Percentiles rank a stretch among this genome's conserved stretches.
These are phyloP conservation scores for Tuber magnatum DNA, from an alignment of 495 filamentous ascomycete genomes.

Conservation along the genomic window DNA sequence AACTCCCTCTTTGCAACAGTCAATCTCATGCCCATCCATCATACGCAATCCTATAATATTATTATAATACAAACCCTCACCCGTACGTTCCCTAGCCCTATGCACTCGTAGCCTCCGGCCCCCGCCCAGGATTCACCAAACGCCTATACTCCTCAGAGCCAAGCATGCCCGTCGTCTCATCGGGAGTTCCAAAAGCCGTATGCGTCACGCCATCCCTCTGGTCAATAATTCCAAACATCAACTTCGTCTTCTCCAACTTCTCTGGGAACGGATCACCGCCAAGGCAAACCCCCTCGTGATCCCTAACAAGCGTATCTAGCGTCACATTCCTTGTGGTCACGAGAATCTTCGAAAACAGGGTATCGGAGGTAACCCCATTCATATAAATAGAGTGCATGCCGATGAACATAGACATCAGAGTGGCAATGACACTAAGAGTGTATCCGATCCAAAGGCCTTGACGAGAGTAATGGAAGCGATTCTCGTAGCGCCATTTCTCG, in stretches of 20 bases:
- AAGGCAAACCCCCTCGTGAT: slow-evolving; percentile 7
- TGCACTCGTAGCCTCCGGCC: neutral
- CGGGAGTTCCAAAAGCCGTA: slow-evolving; percentile 28
- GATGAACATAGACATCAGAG: neutral
- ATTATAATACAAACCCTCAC: neutral
- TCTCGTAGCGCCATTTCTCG: neutral
- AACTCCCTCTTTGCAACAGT: neutral
- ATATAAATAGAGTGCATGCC: slow-evolving; percentile 10
- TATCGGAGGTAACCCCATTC: slow-evolving; percentile 14
- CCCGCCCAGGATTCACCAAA: neutral
- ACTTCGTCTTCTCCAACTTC: slow-evolving; percentile 33
- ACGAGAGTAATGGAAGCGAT: slow-evolving; percentile 15
- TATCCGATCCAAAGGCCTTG: slow-evolving; percentile 2
- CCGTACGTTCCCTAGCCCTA: neutral
- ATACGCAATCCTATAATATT: neutral
- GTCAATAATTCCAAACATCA: slow-evolving; percentile 36
- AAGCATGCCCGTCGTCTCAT: slow-evolving; percentile 5
- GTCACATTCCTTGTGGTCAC: slow-evolving; percentile 23
- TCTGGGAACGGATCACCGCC: slow-evolving; percentile 39
- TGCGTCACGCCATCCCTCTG: slow-evolving; percentile 9
- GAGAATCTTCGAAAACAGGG: slow-evolving; percentile 16
- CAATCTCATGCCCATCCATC: neutral
- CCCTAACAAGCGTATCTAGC: slow-evolving; percentile 9
- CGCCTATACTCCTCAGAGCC: neutral
- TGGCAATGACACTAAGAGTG: neutral